Base-by-base conservation (phyloP, 2,329 filamentous ascomycete genomes). In the Berkeleyomyces rouxiae region DNA sequence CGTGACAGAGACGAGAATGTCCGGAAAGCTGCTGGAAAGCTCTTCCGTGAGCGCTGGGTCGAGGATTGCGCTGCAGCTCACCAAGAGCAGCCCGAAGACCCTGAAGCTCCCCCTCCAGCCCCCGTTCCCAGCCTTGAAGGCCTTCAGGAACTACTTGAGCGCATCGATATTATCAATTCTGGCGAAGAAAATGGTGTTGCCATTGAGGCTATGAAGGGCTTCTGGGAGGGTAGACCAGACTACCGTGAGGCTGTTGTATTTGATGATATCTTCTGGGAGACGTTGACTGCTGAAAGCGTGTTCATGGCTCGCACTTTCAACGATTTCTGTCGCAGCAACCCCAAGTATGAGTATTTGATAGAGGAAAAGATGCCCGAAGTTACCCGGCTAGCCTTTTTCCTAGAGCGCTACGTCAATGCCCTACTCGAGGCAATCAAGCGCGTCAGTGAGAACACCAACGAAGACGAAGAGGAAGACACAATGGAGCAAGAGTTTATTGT, bases 361-460 rank as follows among this genome's bases (percentile, higher is more conserved):
- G 93, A 97, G 68, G 90, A 96, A 70, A 97, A 96, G 74, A 83
- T 99, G 70, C 93, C 93, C 0, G 92, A 96, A 73, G 90, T 97
- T 58, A 96, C 89, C 1, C 90, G 88, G 68, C 82, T 99, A 36
- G 91, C 90, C 3, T 93, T 89, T 71, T 88, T 89, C 70, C 78
- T 99, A 1, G 85, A 95, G 68, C 84, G 86, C 55, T 91, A 96
- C 70, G 82, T 93, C 67, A 80, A 77, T 68, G 84, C 78, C 36
- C 75, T 91, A 37, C 78, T 87, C 36, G 82, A 88, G 64, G 79
- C 81, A 2, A 77, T 89, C 16, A 79, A 78, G 70, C 77, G 79
- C 66, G 74, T 79, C 47, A 79, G 82, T 4, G 74, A 81, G 64
- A 76, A 81, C 63, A 78, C 80, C 31, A 76, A 75, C 0, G 80